Conservation (phyloP, 2,329 filamentous ascomycete species). For the Claviceps sp. region DNA sequence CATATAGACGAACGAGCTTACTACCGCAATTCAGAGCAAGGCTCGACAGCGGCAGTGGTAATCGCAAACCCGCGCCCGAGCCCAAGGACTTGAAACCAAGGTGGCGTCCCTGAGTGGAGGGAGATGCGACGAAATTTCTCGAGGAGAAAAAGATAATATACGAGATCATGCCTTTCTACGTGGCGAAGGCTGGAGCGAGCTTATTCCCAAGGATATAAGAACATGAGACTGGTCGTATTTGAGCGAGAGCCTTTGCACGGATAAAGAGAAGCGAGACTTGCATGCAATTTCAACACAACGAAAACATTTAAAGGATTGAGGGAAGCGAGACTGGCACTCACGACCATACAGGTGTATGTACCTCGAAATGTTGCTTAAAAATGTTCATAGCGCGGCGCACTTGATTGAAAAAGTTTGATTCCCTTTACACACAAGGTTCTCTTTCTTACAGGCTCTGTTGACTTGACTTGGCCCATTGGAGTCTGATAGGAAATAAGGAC, state of each 20-base stretch:
- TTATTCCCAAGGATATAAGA: too few species aligned
- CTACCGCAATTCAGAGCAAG: conserved; percentile 33
- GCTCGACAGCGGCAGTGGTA: conserved; percentile 24
- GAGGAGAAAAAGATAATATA: background rate
- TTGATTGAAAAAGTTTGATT: conserved; percentile 1
- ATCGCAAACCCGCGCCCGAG: conserved; percentile 26
- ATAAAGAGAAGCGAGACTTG: background rate
- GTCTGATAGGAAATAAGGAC: background rate
- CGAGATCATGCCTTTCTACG: too few species aligned
- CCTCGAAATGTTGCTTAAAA: background rate
- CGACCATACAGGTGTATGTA: background rate
- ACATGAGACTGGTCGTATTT: too few species aligned
- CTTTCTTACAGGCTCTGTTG: too few species aligned
- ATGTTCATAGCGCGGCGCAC: conserved; percentile 11
- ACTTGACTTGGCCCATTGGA: background rate
- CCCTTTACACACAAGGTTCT: too few species aligned
- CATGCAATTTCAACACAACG: background rate
- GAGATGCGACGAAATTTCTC: background rate
- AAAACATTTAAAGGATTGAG: background rate
- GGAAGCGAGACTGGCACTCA: background rate
- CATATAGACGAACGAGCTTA: conserved; percentile 37
- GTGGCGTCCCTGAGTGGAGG: conserved; percentile 27
- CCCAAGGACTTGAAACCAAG: conserved; percentile 32
- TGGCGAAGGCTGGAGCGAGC: too few species aligned
- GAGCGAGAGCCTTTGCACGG: background rate